phyloP scores from a whole-genome alignment of 2,329 filamentous ascomycete genomes.

The Aspergillus intermedius region DNA sequence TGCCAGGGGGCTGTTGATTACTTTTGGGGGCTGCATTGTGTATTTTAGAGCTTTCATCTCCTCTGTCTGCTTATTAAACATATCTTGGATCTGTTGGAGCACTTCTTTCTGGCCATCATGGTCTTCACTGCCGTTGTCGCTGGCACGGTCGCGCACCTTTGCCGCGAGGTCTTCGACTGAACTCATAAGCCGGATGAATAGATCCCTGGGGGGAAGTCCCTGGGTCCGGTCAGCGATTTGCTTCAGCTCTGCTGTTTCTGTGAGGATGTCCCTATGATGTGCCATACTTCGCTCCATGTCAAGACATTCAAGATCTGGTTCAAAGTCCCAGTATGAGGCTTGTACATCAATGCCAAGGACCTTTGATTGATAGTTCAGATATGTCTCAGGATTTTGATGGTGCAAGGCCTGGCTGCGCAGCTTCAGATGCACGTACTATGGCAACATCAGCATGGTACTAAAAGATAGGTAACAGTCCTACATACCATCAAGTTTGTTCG shows the following conservation, averaged over 20 bases:
- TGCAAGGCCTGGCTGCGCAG: not conserved
- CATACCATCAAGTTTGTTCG: conserved; percentile 9
- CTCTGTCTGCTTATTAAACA: not conserved
- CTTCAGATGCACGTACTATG: not conserved
- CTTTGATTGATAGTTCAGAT: not conserved
- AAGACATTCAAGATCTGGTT: not conserved
- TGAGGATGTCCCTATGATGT: not conserved
- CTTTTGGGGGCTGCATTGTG: not conserved
- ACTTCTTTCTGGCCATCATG: not conserved
- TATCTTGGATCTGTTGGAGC: not conserved
- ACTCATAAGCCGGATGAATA: not conserved
- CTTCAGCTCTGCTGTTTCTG: not conserved
- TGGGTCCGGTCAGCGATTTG: not conserved
- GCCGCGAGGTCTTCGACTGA: not conserved
- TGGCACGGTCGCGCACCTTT: not conserved
- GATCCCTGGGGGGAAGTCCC: not conserved
- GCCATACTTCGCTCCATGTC: not conserved
- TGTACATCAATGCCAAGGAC: not conserved
- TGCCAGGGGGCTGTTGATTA: not conserved
- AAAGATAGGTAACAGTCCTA: not conserved
- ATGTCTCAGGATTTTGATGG: not conserved
- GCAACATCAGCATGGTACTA: not conserved
- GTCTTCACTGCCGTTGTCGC: not conserved
- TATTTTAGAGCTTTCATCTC: not conserved
- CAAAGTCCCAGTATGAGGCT: not conserved